phyloP scores from a whole-genome alignment of 192 early-diverging fungal species.

The Coemansia sp. region DNA sequence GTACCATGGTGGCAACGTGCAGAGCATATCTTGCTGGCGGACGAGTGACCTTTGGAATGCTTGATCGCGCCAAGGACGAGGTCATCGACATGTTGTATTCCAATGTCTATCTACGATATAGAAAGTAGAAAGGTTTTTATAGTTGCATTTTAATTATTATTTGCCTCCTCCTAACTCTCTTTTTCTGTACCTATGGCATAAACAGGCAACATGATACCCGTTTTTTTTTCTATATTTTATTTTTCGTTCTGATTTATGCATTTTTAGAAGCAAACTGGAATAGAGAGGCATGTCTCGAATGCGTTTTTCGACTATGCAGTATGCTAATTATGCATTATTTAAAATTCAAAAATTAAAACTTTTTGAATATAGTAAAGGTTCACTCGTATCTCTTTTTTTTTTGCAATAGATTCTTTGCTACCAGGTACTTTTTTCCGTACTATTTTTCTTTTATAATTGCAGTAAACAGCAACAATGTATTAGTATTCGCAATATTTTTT shows the following conservation, averaged over 20 bases:
- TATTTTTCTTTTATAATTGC: not conserved
- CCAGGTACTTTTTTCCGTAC: not conserved
- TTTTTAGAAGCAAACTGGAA: not conserved
- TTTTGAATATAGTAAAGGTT: too few species aligned
- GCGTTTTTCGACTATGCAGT: too few species aligned
- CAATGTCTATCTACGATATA: conserved; percentile 7
- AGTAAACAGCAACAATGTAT: not conserved
- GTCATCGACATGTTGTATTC: conserved; percentile 7
- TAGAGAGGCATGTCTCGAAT: too few species aligned
- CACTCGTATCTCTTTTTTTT: too few species aligned
- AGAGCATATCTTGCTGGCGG: not conserved
- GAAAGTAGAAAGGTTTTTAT: too few species aligned
- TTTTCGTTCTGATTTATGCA: not conserved
- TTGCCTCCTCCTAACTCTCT: too few species aligned
- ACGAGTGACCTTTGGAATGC: not conserved
- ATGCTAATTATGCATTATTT: not conserved
- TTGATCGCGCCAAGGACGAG: conserved; percentile 8
- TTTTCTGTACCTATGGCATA: too few species aligned
- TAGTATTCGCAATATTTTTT: not conserved
- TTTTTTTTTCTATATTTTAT: not conserved
- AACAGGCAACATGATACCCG: too few species aligned
- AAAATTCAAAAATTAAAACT: not conserved
- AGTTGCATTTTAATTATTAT: too few species aligned
- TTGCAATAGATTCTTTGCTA: not conserved
- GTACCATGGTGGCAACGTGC: not conserved